phyloP scores from a whole-genome alignment of 2,329 filamentous ascomycete genomes.

The Xylariomycetidae sp. region DNA sequence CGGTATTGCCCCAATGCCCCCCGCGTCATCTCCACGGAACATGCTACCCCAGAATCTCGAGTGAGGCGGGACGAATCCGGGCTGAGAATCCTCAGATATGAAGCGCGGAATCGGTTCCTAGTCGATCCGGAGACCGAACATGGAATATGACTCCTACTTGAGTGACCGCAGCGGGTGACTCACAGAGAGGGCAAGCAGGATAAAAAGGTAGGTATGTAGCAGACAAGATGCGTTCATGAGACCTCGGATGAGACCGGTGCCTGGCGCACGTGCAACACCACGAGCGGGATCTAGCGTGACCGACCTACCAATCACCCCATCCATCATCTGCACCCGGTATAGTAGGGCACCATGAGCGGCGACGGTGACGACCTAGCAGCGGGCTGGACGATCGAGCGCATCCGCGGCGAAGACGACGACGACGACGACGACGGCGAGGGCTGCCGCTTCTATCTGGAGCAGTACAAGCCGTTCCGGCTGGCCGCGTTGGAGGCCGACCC shows the following conservation, averaged over 20 bases:
- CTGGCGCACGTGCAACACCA: background rate
- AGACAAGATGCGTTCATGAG: too few relatives aligned
- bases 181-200: too few relatives aligned
- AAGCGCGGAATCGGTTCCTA: too few relatives aligned
- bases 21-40: too few relatives aligned
- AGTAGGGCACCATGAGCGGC: background rate
- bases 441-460: slow-evolving; percentile 22
- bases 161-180: too few relatives aligned
- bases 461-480: slow-evolving; percentile 26
- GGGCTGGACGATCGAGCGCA: slow-evolving; percentile 17
- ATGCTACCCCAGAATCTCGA: slow-evolving; percentile 1
- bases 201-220: too few relatives aligned
- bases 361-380: slow-evolving; percentile 3
- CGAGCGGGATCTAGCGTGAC: too few relatives aligned
- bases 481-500: slow-evolving; percentile 21
- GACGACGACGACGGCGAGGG: slow-evolving; percentile 17
- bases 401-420: slow-evolving; percentile 18
- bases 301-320: background rate
- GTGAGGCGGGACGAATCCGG: slow-evolving; percentile 1
- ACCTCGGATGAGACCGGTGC: too few relatives aligned
- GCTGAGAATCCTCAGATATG: background rate
- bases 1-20: too few relatives aligned
- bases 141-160: too few relatives aligned
- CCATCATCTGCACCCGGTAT: background rate
- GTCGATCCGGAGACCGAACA: too few relatives aligned